Evolutionary conservation across 768 basidiomycete species (phyloP), one percentile per base, ranked within the genome.

Genomic region (Omphalotus guepiniiformis): DNA sequence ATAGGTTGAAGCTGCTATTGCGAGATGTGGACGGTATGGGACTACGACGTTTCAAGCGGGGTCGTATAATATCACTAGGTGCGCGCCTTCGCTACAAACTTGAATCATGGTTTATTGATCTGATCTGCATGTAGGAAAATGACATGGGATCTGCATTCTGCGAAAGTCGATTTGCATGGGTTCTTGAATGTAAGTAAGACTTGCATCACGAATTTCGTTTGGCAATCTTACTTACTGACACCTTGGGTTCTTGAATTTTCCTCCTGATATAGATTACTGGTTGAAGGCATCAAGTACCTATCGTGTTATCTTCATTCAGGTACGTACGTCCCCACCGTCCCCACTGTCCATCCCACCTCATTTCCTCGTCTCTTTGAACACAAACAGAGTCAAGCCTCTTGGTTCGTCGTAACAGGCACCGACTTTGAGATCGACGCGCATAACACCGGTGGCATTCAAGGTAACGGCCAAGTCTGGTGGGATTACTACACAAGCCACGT

Each of bases 401-500:
- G 79, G 78, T 82, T 82, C 53, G 75, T 82, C 41, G 65, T 82
- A 28, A 78, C 78, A 3, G 80, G 79, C 3, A 62, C 63, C 25
- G 70, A 80, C 62, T 82, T 82, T 49, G 64, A 64, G 13, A 70
- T 82, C 50, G 74, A 81, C 56, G 80, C 72, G 2, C 76, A 81
- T 56, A 69, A 71, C 54, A 67, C 64, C 1, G 80, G 80, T 22
- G 79, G 79, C 2, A 77, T 83, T 42, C 65, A 75, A 56, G 80
- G 80, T 16, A 79, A 82, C 54, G 80, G 80, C 28, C 80, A 79
- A 62, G 74, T 70, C 4, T 81, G 79, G 79, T 81, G 79, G 78
- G 63, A 74, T 1, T 77, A 69, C 57, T 81, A 73, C 56, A 68
- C 72, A 22, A 73, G 69, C 26, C 62, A 63, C 16, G 64, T 74